Percentiles rank a stretch among this genome's conserved stretches.
Conservation (phyloP, 345 rosid species). For the Passiflora organensis region DNA sequence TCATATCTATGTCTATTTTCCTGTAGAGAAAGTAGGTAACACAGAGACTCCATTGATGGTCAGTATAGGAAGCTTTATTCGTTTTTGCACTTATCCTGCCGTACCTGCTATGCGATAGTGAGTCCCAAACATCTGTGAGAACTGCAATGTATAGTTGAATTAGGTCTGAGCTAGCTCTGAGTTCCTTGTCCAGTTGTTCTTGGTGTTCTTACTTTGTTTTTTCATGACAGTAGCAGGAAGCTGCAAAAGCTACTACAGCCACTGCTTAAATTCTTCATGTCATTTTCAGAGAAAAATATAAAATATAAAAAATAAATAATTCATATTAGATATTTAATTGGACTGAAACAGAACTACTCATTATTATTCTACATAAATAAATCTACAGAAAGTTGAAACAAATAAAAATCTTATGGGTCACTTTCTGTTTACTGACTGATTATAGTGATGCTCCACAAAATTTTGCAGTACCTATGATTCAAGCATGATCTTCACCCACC, state of each 20-base stretch:
- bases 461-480: constrained; percentile 47
- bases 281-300: too few species aligned
- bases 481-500: constrained; percentile 22
- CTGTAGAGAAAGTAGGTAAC: background rate
- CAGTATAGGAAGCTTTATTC: constrained; percentile 13
- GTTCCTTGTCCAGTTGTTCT: constrained; percentile 36
- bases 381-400: too few species aligned
- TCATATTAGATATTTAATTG: too few species aligned
- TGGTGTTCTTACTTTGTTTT: constrained; percentile 26
- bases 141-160: constrained; percentile 27
- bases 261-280: too few species aligned
- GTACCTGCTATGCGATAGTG: constrained; percentile 21
- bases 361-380: too few species aligned
- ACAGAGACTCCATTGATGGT: constrained; percentile 12
- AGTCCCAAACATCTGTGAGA: constrained; percentile 31
- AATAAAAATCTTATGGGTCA: too few species aligned
- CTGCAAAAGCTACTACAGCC: too few species aligned
- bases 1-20: background rate
- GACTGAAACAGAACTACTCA: too few species aligned
- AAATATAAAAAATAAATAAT: too few species aligned
- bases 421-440: background rate
- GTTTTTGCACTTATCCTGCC: constrained; percentile 15
- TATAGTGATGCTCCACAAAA: too few species aligned
- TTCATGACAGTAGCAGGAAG: too few species aligned
- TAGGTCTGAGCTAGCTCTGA: constrained; percentile 30